Evolutionary conservation across 345 rosid genomes (phyloP).

Genomic region (Salix caprea): DNA sequence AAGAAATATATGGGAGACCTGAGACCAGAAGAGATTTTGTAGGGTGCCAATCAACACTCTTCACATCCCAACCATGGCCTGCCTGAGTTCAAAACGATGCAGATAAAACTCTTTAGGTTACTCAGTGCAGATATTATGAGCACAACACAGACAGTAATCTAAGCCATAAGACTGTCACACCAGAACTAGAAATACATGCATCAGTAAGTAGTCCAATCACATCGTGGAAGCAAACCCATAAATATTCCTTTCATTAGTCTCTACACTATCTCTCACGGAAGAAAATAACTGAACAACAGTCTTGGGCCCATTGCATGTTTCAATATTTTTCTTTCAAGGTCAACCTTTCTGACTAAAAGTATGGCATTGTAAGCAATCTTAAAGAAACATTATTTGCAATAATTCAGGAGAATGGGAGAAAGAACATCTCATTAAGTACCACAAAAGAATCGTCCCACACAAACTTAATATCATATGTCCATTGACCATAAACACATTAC

Average conservation of each 20-base stretch:
- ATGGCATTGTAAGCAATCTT: not conserved
- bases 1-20: conserved; percentile 42
- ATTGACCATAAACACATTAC: conserved; percentile 56
- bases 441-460: not conserved
- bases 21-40: conserved; percentile 89
- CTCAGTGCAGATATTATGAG: conserved; percentile 1
- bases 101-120: conserved; percentile 41
- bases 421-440: not conserved
- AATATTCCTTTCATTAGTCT: not conserved
- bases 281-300: not conserved
- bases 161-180: not conserved
- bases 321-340: not conserved
- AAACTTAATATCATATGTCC: conserved; percentile 3
- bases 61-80: conserved; percentile 99
- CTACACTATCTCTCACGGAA: not conserved
- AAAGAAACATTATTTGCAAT: not conserved
- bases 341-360: not conserved
- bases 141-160: not conserved
- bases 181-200: not conserved
- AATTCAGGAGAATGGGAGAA: not conserved
- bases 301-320: not conserved
- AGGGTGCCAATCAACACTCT: conserved; percentile 99
- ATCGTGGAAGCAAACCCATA: not conserved
- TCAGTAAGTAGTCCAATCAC: not conserved
- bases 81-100: conserved; percentile 77